Base-by-base conservation (phyloP, 768 basidiomycete genomes). In the Leucocoprinus leucothites region DNA sequence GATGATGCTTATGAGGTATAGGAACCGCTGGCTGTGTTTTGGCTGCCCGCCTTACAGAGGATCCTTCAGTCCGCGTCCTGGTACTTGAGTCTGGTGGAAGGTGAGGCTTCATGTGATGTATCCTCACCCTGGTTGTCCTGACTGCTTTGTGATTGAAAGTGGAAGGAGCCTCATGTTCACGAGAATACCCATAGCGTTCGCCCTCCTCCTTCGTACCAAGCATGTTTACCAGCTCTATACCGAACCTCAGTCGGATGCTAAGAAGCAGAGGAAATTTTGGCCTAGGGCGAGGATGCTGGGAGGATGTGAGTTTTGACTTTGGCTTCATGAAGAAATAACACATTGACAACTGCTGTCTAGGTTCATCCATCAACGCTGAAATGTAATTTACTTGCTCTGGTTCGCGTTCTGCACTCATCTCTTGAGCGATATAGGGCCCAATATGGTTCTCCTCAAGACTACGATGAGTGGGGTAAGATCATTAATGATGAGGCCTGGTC, bases 221-320 rank as follows among this genome's bases (percentile, higher is more conserved):
- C 74, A 81, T 63, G 79, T 82, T 26, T 87, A 80, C 63, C 65
- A 74, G 31, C 56, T 89, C 24, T 74, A 69, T 57, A 88, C 87
- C 0, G 79, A 80, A 18, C 79, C 82, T 0, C 86, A 88, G 61
- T 56, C 60, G 4, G 67, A 77, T 57, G 80, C 81, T 1, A 71
- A 69, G 31, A 75, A 76, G 18, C 71, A 71, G 61, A 72, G 68
- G 57, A 72, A 75, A 35, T 85, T 73, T 53, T 89, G 85, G 82
- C 87, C 88, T 0, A 72, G 88, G 71, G 87, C 70, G 1, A 87
- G 82, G 62, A 71, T 90, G 64, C 76, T 91, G 5, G 88, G 88
- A 21, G 88, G 88, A 63, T 90, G 88, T 85, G 63, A 66, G 83
- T 73, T 9, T 22, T 22, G 24, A 21, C 19, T 43, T 38, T 28